Percentiles rank a stretch among this genome's conserved stretches.
Evolutionary conservation across 2,329 filamentous ascomycete genomes (phyloP).

Genomic region (Diaporthe citriasiana): DNA sequence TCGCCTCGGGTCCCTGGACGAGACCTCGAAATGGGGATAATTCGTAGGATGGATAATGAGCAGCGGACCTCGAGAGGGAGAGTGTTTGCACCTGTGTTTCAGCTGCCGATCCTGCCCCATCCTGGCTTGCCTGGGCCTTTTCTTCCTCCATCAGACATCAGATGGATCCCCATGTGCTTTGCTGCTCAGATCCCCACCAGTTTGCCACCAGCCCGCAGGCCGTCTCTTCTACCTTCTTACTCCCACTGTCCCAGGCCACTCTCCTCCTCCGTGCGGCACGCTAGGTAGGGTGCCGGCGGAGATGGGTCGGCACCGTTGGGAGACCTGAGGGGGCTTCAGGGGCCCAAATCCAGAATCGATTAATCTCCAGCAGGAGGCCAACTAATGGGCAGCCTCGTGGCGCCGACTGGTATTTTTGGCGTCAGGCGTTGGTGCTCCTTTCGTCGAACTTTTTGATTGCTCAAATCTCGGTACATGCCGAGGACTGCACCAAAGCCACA

Average conservation of each 20-base stretch:
- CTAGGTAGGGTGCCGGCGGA: too few relatives aligned
- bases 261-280: too few relatives aligned
- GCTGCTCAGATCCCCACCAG: background rate
- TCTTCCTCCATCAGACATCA: constrained; percentile 19
- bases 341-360: background rate
- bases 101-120: constrained; percentile 24
- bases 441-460: constrained; percentile 29
- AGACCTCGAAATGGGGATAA: background rate
- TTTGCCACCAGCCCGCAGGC: constrained; percentile 1
- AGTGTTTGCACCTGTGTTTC: constrained; percentile 1
- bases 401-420: constrained; percentile 28
- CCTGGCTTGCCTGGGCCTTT: background rate
- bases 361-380: background rate
- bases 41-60: background rate
- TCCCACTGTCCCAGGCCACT: too few relatives aligned
- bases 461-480: constrained; percentile 32
- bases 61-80: background rate
- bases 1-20: background rate
- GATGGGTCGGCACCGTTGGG: too few relatives aligned
- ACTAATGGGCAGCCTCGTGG: constrained; percentile 15
- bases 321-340: too few relatives aligned
- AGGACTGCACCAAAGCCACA: constrained; percentile 16
- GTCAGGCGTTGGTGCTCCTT: constrained; percentile 27
- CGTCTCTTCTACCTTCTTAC: too few relatives aligned
- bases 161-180: background rate